These are phyloP conservation scores for Uronychia binucleata DNA, from an alignment of 73 alveolate genomes.

Conservation along the genomic window DNA sequence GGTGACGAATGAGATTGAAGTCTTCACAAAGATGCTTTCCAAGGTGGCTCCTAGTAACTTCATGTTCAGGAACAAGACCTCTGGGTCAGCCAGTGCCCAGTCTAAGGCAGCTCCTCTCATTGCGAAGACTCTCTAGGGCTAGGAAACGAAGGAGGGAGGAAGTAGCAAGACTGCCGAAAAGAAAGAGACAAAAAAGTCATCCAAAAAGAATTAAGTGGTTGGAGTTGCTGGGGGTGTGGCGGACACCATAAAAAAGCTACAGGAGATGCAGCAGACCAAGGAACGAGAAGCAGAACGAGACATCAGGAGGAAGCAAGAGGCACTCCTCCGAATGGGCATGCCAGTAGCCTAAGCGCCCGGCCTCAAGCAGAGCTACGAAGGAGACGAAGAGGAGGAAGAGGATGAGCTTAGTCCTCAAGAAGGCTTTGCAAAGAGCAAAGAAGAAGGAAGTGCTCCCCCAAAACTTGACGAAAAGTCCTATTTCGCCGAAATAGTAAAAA, in stretches of 20 bases:
- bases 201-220: no score
- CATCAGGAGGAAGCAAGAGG: constrained; percentile 8
- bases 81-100: neutral
- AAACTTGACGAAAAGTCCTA: neutral
- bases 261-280: constrained; percentile 34
- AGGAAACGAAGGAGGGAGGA: neutral
- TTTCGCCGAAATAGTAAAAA: constrained; percentile 39
- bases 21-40: constrained; percentile 21
- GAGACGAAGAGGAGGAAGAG: constrained; percentile 1
- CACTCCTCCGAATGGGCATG: no score
- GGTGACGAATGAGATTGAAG: constrained; percentile 41
- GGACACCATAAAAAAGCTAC: constrained; percentile 16
- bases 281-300: constrained; percentile 25
- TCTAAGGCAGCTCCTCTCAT: neutral
- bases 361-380: neutral
- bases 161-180: no score
- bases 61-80: neutral
- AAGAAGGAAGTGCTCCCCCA: constrained; percentile 11
- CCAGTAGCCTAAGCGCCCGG: no score
- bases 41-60: constrained; percentile 41
- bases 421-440: constrained; percentile 13
- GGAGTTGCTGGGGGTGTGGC: neutral
- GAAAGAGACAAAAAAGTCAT: no score
- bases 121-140: no score
- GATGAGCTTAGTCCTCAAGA: neutral